phyloP scores from a whole-genome alignment of 441 rosid species.

The Metrosideros polymorpha region DNA sequence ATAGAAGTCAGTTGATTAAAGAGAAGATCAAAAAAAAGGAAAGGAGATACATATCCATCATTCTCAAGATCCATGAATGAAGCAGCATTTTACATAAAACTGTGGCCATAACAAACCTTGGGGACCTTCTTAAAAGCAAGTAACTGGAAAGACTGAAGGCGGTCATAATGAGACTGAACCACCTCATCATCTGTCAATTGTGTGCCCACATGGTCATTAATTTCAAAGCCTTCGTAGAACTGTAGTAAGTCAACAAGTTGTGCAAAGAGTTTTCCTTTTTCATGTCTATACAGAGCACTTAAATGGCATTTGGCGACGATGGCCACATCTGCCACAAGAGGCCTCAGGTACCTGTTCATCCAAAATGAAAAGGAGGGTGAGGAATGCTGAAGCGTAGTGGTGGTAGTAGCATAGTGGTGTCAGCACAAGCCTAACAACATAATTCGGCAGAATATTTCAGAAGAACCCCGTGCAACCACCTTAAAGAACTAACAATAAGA shows the following conservation, averaged over 20 bases:
- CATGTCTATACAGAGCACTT: constrained; percentile 78
- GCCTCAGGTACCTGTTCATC: constrained; percentile 75
- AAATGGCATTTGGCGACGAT: constrained; percentile 93
- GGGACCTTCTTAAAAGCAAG: constrained; percentile 89
- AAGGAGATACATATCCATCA: background rate
- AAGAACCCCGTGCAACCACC: background rate
- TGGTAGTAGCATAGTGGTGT: background rate
- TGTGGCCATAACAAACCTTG: constrained; percentile 43
- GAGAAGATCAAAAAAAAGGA: background rate
- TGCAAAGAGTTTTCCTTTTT: constrained; percentile 86
- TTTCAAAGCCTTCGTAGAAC: constrained; percentile 92
- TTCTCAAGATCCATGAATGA: background rate
- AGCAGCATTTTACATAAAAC: background rate
- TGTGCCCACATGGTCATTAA: constrained; percentile 93
- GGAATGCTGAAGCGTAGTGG: background rate
- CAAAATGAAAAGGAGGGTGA: background rate
- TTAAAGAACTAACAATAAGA: background rate
- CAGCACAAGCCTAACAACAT: background rate
- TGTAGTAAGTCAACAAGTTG: constrained; percentile 86
- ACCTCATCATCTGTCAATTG: constrained; percentile 95
- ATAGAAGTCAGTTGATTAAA: background rate
- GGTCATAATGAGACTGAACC: constrained; percentile 83
- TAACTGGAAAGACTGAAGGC: constrained; percentile 82
- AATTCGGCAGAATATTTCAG: background rate
- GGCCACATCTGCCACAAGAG: constrained; percentile 96